Evolutionary conservation across 805 yeast genomes (phyloP), one percentile per base, ranked within the genome.

Genomic region (Myxozyma lipomycoides): DNA sequence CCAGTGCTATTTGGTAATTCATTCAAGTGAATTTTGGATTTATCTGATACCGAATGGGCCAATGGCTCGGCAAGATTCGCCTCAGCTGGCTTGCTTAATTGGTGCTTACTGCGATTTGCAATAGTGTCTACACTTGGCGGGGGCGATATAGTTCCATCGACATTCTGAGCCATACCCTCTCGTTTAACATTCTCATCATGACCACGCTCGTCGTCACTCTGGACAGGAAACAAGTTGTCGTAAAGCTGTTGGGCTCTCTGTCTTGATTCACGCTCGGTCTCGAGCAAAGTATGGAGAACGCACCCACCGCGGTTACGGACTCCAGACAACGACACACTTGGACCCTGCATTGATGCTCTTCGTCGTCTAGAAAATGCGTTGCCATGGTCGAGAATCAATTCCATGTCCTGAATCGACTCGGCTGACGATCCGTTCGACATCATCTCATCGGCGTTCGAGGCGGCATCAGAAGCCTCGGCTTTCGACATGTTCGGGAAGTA

Each of bases 211-310:
- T n/a, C 17, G 12, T 19, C 34, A 17, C 22, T 23, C 5, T 34
- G 36, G 32, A 28, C 12, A 9, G 32, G 12, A 12, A 12, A 7
- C 32, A 28, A 28, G 12, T 12, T 7, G 12, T 28, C 32, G 12
- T 28, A 12, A 28, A 28, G 32, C 32, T 46, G 43, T 12, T 51
- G 46, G 3, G 55, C 48, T n/a, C 41, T 42, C 22, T 48, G 46
- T 10, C 59, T 37, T 2, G 49, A 34, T 25, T 52, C 52, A 23
- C 58, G 49, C 48, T 55, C 47, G n/a, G 55, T 26, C 28, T 54
- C 56, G 6, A 55, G 50, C 40, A 55, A 28, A 1, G 56, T 24
- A 34, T 55, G 59, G 26, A 55, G 37, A 15, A 55, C 23, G 37
- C 59, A 55, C n/a, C 52, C 59, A 17, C 51, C 28, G 4, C 41